Base-by-base conservation (phyloP, 208 protist species). In the Kentomonas sorsogonicus region DNA sequence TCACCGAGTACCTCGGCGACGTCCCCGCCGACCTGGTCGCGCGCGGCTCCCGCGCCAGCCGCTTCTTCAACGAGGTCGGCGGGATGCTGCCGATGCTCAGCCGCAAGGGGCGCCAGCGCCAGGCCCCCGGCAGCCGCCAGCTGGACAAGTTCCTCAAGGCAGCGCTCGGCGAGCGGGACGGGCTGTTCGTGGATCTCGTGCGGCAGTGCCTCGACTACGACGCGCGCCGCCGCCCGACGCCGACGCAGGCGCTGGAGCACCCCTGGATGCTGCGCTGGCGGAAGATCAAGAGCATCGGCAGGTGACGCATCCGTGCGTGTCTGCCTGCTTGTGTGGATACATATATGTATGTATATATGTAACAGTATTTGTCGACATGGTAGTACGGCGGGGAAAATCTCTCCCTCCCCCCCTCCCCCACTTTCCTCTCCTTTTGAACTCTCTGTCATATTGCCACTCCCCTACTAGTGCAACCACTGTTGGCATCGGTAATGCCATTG, bases 1-100 rank as follows among this genome's bases (percentile, higher is more conserved):
- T 96, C 23, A 75, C 78, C 27, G 76, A 94, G 71, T 85, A 85
- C 60, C 65, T 94, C 23, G 90, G 87, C 44, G 82, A 91, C 27
- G 88, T 79, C 22, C 78, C 87, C 9, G 23, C 41, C 23, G 60
- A 77, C n/a, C 43, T 91, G 9, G 61, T 88, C 7, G 51, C 41
- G 20, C 62, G 68, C n/a, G 74, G 79, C 16, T 69, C 72, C 27
- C 80, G 83, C 40, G 60, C 58, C 39, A 40, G 69, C 18, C 75
- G 72, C 22, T 89, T 91, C 33, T 94, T 86, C 33, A 34, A 27
- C 27, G 66, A 74, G 27, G 54, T 62, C 9, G 56, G 62, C 25
- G 55, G 7, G 26, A 40, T 72, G 46, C 16, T 27, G n/a, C 38
- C 66, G 4, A 54, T 57, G 16, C 56, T 71, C 13, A 60, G 56